A percentile compares a stretch with the other conserved stretches of the same genome.
phyloP scores from a whole-genome alignment of 2,329 filamentous ascomycete genomes.

The Trichoderma gracile region DNA sequence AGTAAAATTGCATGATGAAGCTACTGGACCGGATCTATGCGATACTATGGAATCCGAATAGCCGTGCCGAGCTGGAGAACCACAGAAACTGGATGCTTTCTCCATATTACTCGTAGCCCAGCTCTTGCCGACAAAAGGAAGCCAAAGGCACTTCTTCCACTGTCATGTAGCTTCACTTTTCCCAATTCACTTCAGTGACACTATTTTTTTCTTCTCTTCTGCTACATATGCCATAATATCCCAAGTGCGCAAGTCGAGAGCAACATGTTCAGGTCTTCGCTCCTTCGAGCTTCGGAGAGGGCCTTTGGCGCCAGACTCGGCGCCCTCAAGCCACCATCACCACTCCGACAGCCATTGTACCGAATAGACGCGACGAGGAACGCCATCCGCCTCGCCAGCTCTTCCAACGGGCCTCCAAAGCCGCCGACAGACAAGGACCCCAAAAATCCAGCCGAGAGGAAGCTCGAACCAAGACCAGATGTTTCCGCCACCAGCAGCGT shows the following conservation, averaged over 20 bases:
- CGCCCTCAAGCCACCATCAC: slow-evolving; percentile 29
- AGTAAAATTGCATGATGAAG: background rate
- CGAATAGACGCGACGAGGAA: background rate
- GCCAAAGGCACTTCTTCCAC: too few relatives aligned
- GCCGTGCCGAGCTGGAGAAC: background rate
- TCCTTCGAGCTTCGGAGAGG: slow-evolving; percentile 12
- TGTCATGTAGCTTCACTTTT: background rate
- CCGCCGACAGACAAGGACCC: slow-evolving; percentile 52
- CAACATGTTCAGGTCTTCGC: slow-evolving; percentile 37
- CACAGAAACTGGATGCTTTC: background rate
- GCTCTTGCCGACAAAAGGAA: background rate
- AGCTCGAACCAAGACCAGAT: slow-evolving; percentile 53
- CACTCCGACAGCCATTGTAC: slow-evolving; percentile 30
- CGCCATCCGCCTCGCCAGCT: slow-evolving; percentile 14
- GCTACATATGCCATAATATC: too few relatives aligned
- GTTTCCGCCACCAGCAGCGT: slow-evolving; percentile 61
- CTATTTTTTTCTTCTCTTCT: background rate
- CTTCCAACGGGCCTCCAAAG: slow-evolving; percentile 29
- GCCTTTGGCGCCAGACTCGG: background rate
- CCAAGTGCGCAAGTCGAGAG: too few relatives aligned
- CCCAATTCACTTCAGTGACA: background rate
- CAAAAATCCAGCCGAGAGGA: slow-evolving; percentile 57
- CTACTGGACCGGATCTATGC: too few relatives aligned
- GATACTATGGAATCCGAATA: slow-evolving; percentile 3
- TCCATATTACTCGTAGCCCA: background rate